Percentiles rank a stretch among this genome's conserved stretches.
Evolutionary conservation across 192 early-diverging fungal genomes (phyloP).

Genomic region (Dimargaris xerosporica): DNA sequence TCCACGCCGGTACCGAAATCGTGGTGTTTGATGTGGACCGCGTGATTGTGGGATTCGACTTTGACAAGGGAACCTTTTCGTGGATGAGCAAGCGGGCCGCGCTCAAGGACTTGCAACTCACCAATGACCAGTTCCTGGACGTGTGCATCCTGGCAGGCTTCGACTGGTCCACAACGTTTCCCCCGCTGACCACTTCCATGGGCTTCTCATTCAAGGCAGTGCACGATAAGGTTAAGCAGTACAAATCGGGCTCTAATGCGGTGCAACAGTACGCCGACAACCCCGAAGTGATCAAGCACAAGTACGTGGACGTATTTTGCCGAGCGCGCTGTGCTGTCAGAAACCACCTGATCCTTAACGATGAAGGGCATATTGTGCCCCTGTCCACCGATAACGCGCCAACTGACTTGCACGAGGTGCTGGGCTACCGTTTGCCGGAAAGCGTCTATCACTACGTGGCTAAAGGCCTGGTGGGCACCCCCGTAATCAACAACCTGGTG

Average conservation of each 20-base stretch:
- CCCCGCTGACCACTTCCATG: constrained; percentile 36
- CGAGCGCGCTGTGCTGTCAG: constrained; percentile 53
- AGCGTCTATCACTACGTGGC: constrained; percentile 52
- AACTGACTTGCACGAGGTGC: constrained; percentile 64
- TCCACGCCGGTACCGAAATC: constrained; percentile 54
- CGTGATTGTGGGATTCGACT: constrained; percentile 49
- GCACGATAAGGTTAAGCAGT: constrained; percentile 45
- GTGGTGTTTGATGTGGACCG: constrained; percentile 64
- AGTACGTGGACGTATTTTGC: constrained; percentile 55
- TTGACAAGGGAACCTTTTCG: constrained; percentile 44
- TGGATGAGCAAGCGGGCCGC: constrained; percentile 47
- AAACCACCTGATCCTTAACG: constrained; percentile 52
- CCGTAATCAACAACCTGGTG: constrained; percentile 45
- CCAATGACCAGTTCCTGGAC: constrained; percentile 58
- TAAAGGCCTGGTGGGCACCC: constrained; percentile 44
- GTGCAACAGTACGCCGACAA: constrained; percentile 48
- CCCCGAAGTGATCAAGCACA: constrained; percentile 31
- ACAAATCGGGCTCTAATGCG: constrained; percentile 56
- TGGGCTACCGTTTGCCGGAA: constrained; percentile 62
- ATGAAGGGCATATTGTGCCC: constrained; percentile 54
- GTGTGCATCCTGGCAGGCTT: constrained; percentile 67
- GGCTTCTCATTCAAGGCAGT: constrained; percentile 55
- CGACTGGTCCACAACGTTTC: constrained; percentile 57
- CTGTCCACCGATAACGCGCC: constrained; percentile 45
- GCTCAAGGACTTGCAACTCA: constrained; percentile 37